Base-by-base conservation (phyloP, 345 rosid species). In the Moringa oleifera region DNA sequence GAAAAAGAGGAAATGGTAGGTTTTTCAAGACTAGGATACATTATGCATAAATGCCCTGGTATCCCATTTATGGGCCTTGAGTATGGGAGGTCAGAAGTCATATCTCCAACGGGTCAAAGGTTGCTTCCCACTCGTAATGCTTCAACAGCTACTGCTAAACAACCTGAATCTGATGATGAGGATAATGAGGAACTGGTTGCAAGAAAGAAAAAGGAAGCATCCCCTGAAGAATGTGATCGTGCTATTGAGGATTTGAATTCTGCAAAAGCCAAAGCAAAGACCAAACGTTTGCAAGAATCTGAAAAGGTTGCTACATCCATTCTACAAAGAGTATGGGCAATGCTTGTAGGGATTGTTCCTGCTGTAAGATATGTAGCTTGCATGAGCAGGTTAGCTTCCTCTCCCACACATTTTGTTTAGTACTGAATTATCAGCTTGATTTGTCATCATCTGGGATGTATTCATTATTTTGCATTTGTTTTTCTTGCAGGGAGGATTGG, bases 191-290 rank as follows among this genome's bases (percentile, higher is more conserved):
- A 77, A 59, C 55, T 55, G 45, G 66, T 64, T 57, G 68, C 77
- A 47, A 77, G 52, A 56, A 78, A 51, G 72, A 83, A 68, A 70
- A 89, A 85, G 71, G 91, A 85, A 56, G 81, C 90, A 20, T 87
- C 95, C 37, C 81, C 91, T 11, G 89, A 84, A 69, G 91, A 85
- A 47, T 87, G 95, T 75, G 95, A 87, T 77, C 77, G 75, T 76
- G 95, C 95, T 36, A 86, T 87, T 76, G 88, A 79, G 62, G 85
- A 80, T 64, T 70, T 87, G 64, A 87, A 88, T 55, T 67, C 77
- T 67, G 79, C 81, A 47, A 85, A 78, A 71, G 95, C 86, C 54
- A 83, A 81, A 74, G 88, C 84, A 0, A 87, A 78, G 55, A 86
- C 86, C 61, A 83, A 83, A 57, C 69, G 75, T 77, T 69, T 81